Conservation (phyloP, 2,329 filamentous ascomycete genomes). For the Curvularia lunata region DNA sequence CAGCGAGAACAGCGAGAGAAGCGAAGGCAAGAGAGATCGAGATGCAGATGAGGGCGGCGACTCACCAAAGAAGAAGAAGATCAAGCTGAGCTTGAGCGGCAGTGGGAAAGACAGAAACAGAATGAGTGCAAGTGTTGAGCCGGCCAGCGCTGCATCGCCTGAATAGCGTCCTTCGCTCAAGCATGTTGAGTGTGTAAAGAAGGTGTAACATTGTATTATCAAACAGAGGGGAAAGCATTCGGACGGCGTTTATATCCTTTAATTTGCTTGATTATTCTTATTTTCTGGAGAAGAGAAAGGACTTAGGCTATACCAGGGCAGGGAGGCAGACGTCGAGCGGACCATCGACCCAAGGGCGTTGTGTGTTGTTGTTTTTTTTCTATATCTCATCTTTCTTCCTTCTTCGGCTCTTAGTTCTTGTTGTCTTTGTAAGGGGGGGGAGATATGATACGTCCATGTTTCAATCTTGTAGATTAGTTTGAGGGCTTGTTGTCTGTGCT, state of each 20-base stretch:
- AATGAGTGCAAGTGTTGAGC: slow-evolving; percentile 24
- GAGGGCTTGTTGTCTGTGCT: background rate
- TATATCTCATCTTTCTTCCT: background rate
- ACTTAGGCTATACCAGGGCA: slow-evolving; percentile 1
- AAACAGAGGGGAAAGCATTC: background rate
- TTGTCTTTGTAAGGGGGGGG: background rate
- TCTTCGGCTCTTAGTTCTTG: background rate
- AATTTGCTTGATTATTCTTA: background rate
- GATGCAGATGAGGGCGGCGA: slow-evolving; percentile 43
- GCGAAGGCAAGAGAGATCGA: slow-evolving; percentile 44
- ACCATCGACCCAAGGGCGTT: slow-evolving; percentile 1
- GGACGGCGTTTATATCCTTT: background rate
- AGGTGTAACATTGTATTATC: slow-evolving; percentile 2
- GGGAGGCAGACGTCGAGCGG: too few relatives aligned
- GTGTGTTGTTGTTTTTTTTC: background rate
- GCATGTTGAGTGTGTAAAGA: background rate
- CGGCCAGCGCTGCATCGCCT: slow-evolving; percentile 9
- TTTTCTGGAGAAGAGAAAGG: background rate
- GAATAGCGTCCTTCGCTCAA: slow-evolving; percentile 4
- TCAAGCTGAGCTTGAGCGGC: slow-evolving; percentile 41
- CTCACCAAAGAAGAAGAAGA: slow-evolving; percentile 47
- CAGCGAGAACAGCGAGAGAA: slow-evolving; percentile 39
- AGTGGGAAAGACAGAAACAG: slow-evolving; percentile 25
- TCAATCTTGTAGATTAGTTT: background rate
- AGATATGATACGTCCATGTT: background rate